phyloP scores from a whole-genome alignment of 176 grass and related monocot species.

The Cenchrus fungigraminus region DNA sequence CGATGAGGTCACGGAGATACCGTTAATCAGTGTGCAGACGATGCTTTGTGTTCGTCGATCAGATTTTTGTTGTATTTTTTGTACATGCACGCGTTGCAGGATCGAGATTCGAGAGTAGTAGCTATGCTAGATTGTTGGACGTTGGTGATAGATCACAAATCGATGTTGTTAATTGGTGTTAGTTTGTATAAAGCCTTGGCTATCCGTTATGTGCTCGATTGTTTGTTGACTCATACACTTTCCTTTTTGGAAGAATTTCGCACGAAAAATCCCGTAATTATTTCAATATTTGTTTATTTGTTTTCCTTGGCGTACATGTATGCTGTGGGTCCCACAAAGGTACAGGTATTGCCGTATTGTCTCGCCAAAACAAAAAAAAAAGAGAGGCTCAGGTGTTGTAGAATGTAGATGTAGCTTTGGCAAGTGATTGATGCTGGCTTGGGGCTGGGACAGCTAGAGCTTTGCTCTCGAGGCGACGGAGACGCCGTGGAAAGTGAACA shows the following conservation, averaged over 20 bases:
- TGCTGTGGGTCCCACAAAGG: not conserved
- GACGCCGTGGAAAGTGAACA: not conserved
- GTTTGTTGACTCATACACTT: not conserved
- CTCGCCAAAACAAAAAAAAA: no score
- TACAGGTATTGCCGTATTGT: no score
- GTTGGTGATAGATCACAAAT: not conserved
- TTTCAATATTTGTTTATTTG: not conserved
- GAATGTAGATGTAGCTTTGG: not conserved
- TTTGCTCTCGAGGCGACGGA: conserved; percentile 20
- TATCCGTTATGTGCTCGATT: not conserved
- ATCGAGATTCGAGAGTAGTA: not conserved
- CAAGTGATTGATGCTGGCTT: not conserved
- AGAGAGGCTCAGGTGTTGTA: no score
- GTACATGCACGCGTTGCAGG: not conserved
- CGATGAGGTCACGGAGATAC: not conserved
- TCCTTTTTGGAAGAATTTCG: not conserved
- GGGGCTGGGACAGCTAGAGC: not conserved
- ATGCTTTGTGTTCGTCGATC: not conserved
- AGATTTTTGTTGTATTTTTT: not conserved
- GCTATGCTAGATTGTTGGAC: no score
- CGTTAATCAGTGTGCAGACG: not conserved
- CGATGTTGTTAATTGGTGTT: not conserved
- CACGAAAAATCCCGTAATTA: not conserved
- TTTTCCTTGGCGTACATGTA: no score
- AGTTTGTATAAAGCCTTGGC: not conserved